Evolutionary conservation across 805 yeast genomes (phyloP), one percentile per base, ranked within the genome.

Genomic region (Barnettozyma salicaria): DNA sequence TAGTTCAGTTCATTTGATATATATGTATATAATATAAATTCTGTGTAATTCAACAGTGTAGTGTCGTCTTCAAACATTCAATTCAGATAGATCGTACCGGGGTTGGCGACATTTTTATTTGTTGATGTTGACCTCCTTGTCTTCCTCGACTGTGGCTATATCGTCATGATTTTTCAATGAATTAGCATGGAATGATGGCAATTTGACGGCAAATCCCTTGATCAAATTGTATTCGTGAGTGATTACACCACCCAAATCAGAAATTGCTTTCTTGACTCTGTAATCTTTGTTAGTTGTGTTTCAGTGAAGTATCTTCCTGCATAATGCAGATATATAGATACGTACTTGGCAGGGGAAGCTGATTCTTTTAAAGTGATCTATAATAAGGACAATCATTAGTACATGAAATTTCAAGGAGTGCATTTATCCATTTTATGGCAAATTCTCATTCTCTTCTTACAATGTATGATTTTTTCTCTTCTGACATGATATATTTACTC

Each of bases 71-170:
- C n/a, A n/a, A n/a, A n/a, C n/a, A n/a, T n/a, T n/a, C n/a, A n/a
- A n/a, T n/a, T 25, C 14, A 11, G 12, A 7, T 12, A 25, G 12
- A 25, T 16, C 13, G 14, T 25, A 25, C 12, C 27, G 27, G 3
- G 27, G 27, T 25, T 9, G 7, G n/a, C n/a, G n/a, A n/a, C n/a
- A 13, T 5, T 12, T 14, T 4, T 23, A 21, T 20, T 37, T 17
- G 19, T 29, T 27, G 16, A 32, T 72, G 47, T 68, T 66, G 28
- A 80, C 86, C 52, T 75, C 82, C 52, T 70, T 63, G 55, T 81
- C 89, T 55, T 76, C 86, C 58, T 81, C 89, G 45, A 80, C 64
- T 27, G 68, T 60, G 32, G 73, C 70, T 47, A 81, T 78, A 33
- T 66, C 69, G 20, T 70, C 72, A 51, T 74, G 68, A 28, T 57